Percentiles rank a stretch among this genome's conserved stretches.
phyloP scores from a whole-genome alignment of 495 filamentous ascomycete species.

The Aspergillus asperescens region DNA sequence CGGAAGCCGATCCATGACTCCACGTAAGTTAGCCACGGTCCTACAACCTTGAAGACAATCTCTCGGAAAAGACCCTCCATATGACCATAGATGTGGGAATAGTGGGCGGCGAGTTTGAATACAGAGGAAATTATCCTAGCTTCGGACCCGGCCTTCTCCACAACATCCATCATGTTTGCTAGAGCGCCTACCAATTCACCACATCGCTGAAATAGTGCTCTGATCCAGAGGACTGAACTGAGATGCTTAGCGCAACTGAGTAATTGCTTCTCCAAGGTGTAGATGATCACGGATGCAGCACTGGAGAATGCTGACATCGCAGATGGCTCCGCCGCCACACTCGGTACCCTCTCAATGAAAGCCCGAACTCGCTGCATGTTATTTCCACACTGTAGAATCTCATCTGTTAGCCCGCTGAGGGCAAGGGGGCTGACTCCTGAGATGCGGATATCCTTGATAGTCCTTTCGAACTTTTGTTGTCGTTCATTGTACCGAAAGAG shows the following conservation, averaged over 20 bases:
- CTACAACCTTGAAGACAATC: slow-evolving; percentile 57
- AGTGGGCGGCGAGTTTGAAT: slow-evolving; percentile 56
- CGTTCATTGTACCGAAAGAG: slow-evolving; percentile 66
- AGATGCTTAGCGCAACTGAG: slow-evolving; percentile 20
- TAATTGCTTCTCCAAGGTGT: slow-evolving; percentile 37
- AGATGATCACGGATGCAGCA: slow-evolving; percentile 30
- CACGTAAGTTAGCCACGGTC: slow-evolving; percentile 64
- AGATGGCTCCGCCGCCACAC: slow-evolving; percentile 27
- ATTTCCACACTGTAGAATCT: slow-evolving; percentile 62
- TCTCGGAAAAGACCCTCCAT: slow-evolving; percentile 60
- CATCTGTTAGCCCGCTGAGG: slow-evolving; percentile 51
- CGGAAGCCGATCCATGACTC: slow-evolving; percentile 75
- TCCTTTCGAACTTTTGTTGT: slow-evolving; percentile 53
- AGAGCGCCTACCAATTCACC: slow-evolving; percentile 59
- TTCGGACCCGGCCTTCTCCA: slow-evolving; percentile 53
- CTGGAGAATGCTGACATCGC: slow-evolving; percentile 36
- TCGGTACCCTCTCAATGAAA: slow-evolving; percentile 46
- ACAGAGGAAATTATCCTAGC: slow-evolving; percentile 64
- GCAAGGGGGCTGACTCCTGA: slow-evolving; percentile 61
- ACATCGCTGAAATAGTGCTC: slow-evolving; percentile 57
- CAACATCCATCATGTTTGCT: slow-evolving; percentile 50
- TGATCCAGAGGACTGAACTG: slow-evolving; percentile 57
- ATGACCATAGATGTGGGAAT: slow-evolving; percentile 57
- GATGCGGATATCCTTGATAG: slow-evolving; percentile 51
- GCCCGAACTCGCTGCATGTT: slow-evolving; percentile 56